Evolutionary conservation across 305 asterid genomes (phyloP), one percentile per base, ranked within the genome.

Genomic region (Coffea humblotiana): DNA sequence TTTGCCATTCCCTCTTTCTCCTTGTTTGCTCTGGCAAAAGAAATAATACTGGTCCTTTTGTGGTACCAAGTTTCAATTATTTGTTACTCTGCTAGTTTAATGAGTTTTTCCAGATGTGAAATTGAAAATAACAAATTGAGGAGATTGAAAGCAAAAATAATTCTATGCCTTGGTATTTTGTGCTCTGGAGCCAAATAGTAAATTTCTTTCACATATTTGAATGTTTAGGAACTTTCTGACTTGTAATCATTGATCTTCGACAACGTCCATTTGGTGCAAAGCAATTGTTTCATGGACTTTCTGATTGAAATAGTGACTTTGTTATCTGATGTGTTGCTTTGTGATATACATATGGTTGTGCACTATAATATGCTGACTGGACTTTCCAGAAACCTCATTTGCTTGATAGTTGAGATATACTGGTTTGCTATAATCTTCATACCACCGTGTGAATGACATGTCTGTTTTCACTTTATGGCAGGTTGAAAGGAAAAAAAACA

Each of bases 401-500:
- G 32, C 23, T 68, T 32, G 52, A 23, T 32, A 18, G 51, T 58
- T 40, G 67, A 32, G 67, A 7, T 45, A n/a, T n/a, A 66, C 10
- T 67, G 51, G 35, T 32, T 16, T 37, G 29, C 2, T 15, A 32
- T 13, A 9, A 29, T 6, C 68, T 63, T 71, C 40, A 51, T 45
- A 32, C 49, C 64, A 43, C 35, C 56, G n/a, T 47, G 29, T 78
- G 43, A 48, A 65, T 69, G 64, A 84, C 78, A 12, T 37, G 64
- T 23, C 49, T 48, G 78, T 48, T 74, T 69, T 65, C 74, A 27
- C 83, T 84, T 78, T 82, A 76, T 76, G 82, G 80, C 89, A 96
- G 99, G 94, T 96, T 80, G 95, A 93, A 88, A 93, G 97, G 80
- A 91, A 90, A 81, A 85, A 89, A 77, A 79, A 82, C 85, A 82